Evolutionary conservation across 768 basidiomycete species (phyloP).

Genomic region (Tephrocybe sp.): DNA sequence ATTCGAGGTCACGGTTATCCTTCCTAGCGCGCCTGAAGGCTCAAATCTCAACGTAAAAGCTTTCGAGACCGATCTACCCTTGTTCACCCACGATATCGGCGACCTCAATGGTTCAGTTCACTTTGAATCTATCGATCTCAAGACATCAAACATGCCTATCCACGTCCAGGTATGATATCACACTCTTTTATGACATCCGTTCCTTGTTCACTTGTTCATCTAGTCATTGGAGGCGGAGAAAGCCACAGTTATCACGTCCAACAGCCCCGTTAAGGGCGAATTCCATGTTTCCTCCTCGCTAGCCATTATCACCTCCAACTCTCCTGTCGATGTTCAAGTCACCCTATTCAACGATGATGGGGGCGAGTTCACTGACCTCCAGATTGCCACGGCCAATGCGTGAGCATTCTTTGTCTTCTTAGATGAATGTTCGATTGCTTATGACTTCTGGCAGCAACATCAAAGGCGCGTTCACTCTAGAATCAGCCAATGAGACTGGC

Average conservation of each 20-base stretch:
- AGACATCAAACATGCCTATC: conserved; percentile 34
- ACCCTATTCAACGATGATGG: conserved; percentile 32
- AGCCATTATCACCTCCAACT: conserved; percentile 40
- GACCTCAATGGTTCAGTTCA: conserved; percentile 33
- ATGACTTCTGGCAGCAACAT: conserved; percentile 6
- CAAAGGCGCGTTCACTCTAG: conserved; percentile 6
- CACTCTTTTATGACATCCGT: background rate
- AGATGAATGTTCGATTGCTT: background rate
- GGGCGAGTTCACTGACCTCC: conserved; percentile 22
- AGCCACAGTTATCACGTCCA: conserved; percentile 33
- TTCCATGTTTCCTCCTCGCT: conserved; percentile 37
- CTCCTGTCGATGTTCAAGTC: conserved; percentile 37
- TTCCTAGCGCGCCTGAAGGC: conserved; percentile 19
- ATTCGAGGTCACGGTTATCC: conserved; percentile 24
- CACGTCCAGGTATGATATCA: conserved; percentile 31
- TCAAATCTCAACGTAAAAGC: conserved; percentile 34
- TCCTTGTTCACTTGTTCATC: conserved; percentile 4
- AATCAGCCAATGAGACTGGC: conserved; percentile 9
- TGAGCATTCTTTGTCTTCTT: conserved; percentile 21
- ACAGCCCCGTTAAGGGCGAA: conserved; percentile 45
- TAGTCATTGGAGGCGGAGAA: conserved; percentile 32
- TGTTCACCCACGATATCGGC: conserved; percentile 39
- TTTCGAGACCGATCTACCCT: conserved; percentile 44
- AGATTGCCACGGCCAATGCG: conserved; percentile 39
- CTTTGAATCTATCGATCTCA: conserved; percentile 40